Percentiles rank a stretch among this genome's conserved stretches.
Conservation (phyloP, 163 green algal species). For the Trebouxia gelatinosa region DNA sequence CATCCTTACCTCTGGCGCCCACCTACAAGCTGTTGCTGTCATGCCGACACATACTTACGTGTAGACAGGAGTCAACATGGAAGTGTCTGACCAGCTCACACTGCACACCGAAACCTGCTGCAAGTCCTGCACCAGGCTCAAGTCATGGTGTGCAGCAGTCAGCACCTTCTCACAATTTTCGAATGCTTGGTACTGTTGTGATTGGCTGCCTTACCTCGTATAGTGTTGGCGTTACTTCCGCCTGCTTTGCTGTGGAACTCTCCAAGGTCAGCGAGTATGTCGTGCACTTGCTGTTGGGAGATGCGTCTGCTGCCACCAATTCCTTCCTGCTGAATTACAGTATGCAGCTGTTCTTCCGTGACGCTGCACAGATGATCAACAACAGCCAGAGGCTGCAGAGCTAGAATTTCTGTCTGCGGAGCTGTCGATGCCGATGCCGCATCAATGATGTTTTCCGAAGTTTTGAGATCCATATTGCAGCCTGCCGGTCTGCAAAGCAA, state of each 20-base stretch:
- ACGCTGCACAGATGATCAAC: constrained; percentile 54
- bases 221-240: constrained; percentile 58
- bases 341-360: constrained; percentile 31
- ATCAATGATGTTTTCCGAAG: too few relatives aligned
- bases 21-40: too few relatives aligned
- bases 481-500: too few relatives aligned
- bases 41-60: too few relatives aligned
- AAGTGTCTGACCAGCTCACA: constrained; percentile 42
- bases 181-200: too few relatives aligned
- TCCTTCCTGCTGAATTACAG: constrained; percentile 37
- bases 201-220: constrained; percentile 41
- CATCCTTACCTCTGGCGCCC: constrained; percentile 58
- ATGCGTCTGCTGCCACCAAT: constrained; percentile 47
- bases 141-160: too few relatives aligned
- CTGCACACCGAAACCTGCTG: constrained; percentile 47
- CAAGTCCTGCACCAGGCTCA: constrained; percentile 38
- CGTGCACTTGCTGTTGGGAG: constrained; percentile 34
- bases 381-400: constrained; percentile 52
- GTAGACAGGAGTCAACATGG: too few relatives aligned
- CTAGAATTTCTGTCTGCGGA: constrained; percentile 33
- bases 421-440: too few relatives aligned
- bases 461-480: too few relatives aligned
- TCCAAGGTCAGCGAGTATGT: constrained; percentile 41
- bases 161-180: too few relatives aligned
- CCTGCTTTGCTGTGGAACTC: constrained; percentile 56